phyloP scores from a whole-genome alignment of 2,329 filamentous ascomycete species.

The Arthrinium puccinioides region DNA sequence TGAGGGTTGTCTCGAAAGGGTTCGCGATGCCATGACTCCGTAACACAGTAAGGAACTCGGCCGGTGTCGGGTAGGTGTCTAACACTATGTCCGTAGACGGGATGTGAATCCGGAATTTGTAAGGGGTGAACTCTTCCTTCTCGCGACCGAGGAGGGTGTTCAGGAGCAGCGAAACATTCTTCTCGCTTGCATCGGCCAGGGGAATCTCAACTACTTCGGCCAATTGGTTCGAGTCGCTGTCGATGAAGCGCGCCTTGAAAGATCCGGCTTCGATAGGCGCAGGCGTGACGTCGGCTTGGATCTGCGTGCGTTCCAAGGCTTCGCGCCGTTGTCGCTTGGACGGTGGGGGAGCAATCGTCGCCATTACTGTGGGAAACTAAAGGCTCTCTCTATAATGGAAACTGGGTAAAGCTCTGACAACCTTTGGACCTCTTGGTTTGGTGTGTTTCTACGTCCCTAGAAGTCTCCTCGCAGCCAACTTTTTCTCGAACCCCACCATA shows the following conservation, averaged over 20 bases:
- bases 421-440: no score
- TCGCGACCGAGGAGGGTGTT: slow-evolving; percentile 76
- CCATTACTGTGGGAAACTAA: slow-evolving; percentile 52
- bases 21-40: slow-evolving; percentile 49
- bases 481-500: no score
- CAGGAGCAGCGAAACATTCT: slow-evolving; percentile 79
- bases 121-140: slow-evolving; percentile 52
- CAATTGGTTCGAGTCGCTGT: slow-evolving; percentile 68
- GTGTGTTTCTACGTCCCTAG: no score
- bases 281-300: slow-evolving; percentile 68
- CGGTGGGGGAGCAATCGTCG: slow-evolving; percentile 74
- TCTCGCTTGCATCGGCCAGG: slow-evolving; percentile 76
- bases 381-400: no score
- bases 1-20: slow-evolving; percentile 47
- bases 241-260: slow-evolving; percentile 80
- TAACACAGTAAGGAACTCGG: slow-evolving; percentile 46
- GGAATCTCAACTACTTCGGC: slow-evolving; percentile 66
- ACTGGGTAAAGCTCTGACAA: no score
- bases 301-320: slow-evolving; percentile 59
- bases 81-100: slow-evolving; percentile 44
- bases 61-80: slow-evolving; percentile 43
- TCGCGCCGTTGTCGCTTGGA: slow-evolving; percentile 82
- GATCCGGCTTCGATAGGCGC: slow-evolving; percentile 65
- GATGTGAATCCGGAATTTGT: slow-evolving; percentile 54
- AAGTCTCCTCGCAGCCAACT: no score